Conservation (phyloP, 2,329 filamentous ascomycete genomes). For the Aspergillus pseudoglaucus region DNA sequence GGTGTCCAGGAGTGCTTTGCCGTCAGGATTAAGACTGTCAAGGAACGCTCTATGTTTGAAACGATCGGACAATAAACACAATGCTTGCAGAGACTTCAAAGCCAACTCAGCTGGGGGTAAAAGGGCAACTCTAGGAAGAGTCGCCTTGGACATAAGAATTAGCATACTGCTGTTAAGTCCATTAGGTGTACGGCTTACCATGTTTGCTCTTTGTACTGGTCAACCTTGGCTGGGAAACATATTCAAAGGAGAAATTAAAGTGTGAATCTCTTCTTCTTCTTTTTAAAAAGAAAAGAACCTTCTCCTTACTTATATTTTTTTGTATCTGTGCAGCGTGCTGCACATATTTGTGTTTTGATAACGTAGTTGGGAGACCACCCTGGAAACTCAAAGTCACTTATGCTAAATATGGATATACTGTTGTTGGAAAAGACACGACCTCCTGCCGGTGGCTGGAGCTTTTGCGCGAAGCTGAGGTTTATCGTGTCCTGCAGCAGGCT, state of each 20-base stretch:
- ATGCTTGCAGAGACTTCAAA: background rate
- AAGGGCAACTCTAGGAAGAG: background rate
- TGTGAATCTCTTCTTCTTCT: background rate
- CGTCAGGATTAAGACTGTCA: background rate
- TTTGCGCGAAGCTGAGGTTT: too few species aligned
- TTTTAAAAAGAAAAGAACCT: too few species aligned
- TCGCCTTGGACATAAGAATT: background rate
- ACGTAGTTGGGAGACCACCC: background rate
- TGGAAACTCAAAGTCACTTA: too few species aligned
- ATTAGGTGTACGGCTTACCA: background rate
- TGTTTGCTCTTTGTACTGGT: background rate
- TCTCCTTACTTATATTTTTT: background rate
- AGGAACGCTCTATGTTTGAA: background rate
- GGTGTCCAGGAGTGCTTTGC: background rate
- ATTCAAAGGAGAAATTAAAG: background rate
- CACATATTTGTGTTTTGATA: background rate
- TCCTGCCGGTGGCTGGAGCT: too few species aligned
- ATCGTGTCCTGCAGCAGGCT: too few species aligned
- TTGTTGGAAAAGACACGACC: too few species aligned
- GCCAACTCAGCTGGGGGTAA: background rate
- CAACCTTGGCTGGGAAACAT: background rate
- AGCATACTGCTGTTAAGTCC: background rate
- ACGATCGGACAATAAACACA: background rate
- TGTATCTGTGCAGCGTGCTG: background rate
- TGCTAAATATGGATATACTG: too few species aligned